Conservation (phyloP, 345 rosid genomes). For the Eucalyptus cladocalyx region DNA sequence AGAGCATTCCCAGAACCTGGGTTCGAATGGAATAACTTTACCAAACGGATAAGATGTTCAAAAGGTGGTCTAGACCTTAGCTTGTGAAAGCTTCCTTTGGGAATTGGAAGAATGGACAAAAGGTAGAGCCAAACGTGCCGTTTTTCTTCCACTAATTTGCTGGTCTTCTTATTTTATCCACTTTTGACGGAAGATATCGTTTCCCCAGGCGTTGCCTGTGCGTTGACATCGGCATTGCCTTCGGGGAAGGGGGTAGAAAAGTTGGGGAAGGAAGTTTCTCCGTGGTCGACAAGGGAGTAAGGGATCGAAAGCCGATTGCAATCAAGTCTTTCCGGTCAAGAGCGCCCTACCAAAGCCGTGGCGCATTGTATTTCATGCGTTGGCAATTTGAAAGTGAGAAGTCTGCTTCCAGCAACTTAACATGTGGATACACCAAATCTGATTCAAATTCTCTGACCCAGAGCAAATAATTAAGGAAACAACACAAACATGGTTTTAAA, state of each 20-base stretch:
- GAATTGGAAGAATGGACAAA: background rate
- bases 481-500: background rate
- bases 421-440: background rate
- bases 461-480: background rate
- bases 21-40: background rate
- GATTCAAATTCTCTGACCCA: background rate
- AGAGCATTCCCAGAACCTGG: background rate
- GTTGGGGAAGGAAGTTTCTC: background rate
- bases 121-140: background rate
- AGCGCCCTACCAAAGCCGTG: background rate
- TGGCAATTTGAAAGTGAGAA: background rate
- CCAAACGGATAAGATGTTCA: background rate
- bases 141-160: background rate
- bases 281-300: background rate
- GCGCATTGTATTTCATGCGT: background rate
- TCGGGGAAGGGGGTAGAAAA: background rate
- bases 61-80: background rate
- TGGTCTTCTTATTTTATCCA: background rate
- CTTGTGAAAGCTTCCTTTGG: background rate
- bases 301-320: background rate
- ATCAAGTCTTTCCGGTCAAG: background rate
- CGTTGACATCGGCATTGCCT: background rate
- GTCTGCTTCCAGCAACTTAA: background rate
- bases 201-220: background rate
- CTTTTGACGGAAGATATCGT: background rate